These are phyloP conservation scores for Piper longum DNA, from an alignment of 164 flowering plant genomes.

Conservation along the genomic window DNA sequence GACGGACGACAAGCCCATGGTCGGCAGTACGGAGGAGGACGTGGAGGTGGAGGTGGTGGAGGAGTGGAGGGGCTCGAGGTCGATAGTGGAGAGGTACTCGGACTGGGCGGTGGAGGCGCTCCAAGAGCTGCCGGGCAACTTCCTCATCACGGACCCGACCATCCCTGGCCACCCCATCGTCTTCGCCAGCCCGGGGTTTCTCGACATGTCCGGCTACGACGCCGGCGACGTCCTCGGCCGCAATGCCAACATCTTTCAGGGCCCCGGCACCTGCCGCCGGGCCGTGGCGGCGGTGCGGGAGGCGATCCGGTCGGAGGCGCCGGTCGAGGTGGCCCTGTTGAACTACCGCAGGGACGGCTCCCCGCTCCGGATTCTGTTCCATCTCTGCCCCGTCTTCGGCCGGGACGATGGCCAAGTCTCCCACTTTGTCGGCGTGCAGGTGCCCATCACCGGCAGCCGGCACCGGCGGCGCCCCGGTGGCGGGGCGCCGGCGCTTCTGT, in stretches of 20 bases:
- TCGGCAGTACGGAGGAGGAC: neutral
- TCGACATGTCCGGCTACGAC: constrained; percentile 70
- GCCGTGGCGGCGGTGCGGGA: constrained; percentile 68
- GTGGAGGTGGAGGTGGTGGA: neutral
- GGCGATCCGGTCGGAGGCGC: constrained; percentile 62
- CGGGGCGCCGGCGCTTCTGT: constrained; percentile 16
- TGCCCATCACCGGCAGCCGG: constrained; percentile 39
- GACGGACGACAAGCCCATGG: neutral
- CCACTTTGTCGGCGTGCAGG: constrained; percentile 77
- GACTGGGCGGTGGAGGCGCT: constrained; percentile 44
- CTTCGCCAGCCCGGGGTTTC: constrained; percentile 65
- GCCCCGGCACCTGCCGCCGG: constrained; percentile 51
- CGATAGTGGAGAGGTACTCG: constrained; percentile 38
- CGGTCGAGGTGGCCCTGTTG: constrained; percentile 42
- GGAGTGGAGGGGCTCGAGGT: constrained; percentile 27
- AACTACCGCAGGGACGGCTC: constrained; percentile 81
- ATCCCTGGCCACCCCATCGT: constrained; percentile 84
- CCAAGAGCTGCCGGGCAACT: constrained; percentile 50
- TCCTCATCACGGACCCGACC: constrained; percentile 79
- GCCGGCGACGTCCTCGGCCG: constrained; percentile 60
- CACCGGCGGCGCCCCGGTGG: constrained; percentile 8
- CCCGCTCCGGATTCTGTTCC: constrained; percentile 83
- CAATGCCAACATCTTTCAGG: constrained; percentile 79
- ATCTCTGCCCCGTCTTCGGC: constrained; percentile 64
- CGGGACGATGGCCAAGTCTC: constrained; percentile 51